phyloP scores from a whole-genome alignment of 345 rosid species.

The Acer campestre region DNA sequence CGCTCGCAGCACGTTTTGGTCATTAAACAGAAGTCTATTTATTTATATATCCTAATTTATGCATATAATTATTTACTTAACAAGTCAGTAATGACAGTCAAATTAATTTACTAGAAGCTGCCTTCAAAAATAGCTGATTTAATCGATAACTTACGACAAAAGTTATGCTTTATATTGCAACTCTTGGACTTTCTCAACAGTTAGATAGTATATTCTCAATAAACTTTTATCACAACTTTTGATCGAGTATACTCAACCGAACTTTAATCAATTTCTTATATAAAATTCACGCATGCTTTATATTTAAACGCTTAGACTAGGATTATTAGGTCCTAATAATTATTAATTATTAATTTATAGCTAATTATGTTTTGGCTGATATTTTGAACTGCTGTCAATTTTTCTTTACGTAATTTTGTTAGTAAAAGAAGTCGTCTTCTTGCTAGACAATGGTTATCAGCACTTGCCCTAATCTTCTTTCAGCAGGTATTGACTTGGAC shows the following conservation, averaged over 20 bases:
- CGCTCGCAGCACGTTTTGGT: conserved; percentile 9
- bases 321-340: no score
- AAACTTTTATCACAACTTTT: no score
- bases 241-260: not conserved
- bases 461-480: not conserved
- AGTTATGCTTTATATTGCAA: not conserved
- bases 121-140: not conserved
- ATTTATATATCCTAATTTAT: not conserved
- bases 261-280: not conserved
- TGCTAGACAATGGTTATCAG: not conserved
- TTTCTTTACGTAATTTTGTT: not conserved
- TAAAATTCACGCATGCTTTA: not conserved
- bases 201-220: not conserved
- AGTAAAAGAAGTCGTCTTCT: not conserved
- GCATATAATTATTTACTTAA: not conserved
- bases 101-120: not conserved
- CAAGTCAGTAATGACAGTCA: conserved; percentile 8
- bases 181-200: conserved; percentile 4
- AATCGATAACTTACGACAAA: not conserved
- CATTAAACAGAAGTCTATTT: no score
- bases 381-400: not conserved
- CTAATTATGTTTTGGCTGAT: no score
- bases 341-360: no score
- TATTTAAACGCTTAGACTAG: no score
- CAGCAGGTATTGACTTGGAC: not conserved